These are phyloP conservation scores for Furcasterigmium sp. DNA, from an alignment of 2,329 filamentous ascomycete species.

Conservation along the genomic window DNA sequence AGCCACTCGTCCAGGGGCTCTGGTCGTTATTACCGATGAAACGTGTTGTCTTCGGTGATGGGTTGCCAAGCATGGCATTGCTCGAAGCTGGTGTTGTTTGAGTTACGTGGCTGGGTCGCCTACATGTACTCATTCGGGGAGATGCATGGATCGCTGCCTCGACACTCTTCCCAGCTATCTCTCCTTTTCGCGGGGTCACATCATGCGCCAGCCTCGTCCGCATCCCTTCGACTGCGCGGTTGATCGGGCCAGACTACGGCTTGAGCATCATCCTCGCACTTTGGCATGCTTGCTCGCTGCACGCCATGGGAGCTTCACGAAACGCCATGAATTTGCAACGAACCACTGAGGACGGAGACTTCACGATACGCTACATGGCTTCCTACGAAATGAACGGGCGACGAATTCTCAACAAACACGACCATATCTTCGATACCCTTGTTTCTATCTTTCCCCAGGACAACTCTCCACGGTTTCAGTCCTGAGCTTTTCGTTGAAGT, in stretches of 20 bases:
- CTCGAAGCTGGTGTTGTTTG: slow-evolving; percentile 35
- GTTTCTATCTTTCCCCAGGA: neutral
- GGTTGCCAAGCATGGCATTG: slow-evolving; percentile 35
- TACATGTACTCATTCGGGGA: slow-evolving; percentile 43
- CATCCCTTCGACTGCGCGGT: slow-evolving; percentile 18
- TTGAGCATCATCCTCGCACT: no score
- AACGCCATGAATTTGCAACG: slow-evolving; percentile 1
- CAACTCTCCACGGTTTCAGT: no score
- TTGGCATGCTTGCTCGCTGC: no score
- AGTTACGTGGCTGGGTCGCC: slow-evolving; percentile 38
- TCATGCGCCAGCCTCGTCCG: slow-evolving; percentile 32
- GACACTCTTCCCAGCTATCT: slow-evolving; percentile 37
- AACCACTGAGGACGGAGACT: neutral
- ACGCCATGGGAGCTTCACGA: no score
- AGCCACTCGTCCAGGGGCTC: slow-evolving; percentile 38
- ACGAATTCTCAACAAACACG: neutral
- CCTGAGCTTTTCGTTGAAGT: neutral
- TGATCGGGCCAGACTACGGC: no score
- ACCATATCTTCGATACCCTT: neutral
- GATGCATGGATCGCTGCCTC: slow-evolving; percentile 24
- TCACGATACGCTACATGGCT: neutral
- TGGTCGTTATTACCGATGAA: slow-evolving; percentile 41
- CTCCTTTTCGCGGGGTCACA: slow-evolving; percentile 41
- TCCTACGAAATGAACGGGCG: neutral
- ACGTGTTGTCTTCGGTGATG: slow-evolving; percentile 44